Conservation (phyloP, 1,139 yeast species). For the Saccharomyces uvarum region DNA sequence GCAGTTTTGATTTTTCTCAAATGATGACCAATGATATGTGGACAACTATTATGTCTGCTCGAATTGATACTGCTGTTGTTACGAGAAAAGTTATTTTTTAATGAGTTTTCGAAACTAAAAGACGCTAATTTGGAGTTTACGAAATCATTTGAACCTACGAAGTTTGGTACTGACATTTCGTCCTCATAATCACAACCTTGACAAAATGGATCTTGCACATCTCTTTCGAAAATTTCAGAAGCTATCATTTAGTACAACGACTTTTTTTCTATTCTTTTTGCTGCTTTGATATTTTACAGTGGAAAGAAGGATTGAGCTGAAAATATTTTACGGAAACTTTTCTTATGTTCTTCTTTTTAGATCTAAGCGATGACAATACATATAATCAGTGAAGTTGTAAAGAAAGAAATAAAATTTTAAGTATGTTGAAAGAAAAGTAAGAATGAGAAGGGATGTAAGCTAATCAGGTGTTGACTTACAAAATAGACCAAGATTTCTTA, state of each 20-base stretch:
- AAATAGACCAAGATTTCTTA: background rate
- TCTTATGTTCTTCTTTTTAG: background rate
- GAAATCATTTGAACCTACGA: background rate
- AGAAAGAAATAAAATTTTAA: background rate
- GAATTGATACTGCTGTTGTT: background rate
- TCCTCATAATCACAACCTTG: conserved; percentile 19
- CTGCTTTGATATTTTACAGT: background rate
- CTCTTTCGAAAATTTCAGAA: conserved; percentile 17
- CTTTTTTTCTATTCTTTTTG: background rate
- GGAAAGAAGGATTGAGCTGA: background rate
- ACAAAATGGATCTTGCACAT: conserved; percentile 25
- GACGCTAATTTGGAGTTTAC: background rate
- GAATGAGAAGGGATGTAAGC: background rate
- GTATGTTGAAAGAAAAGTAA: background rate
- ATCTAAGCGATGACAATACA: background rate
- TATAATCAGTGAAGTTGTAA: background rate
- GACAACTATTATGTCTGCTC: background rate
- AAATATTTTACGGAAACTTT: background rate
- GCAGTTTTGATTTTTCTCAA: conserved; percentile 7
- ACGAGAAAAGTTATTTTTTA: background rate
- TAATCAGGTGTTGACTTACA: background rate
- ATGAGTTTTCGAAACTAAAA: background rate
- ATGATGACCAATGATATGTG: background rate
- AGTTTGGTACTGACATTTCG: conserved; percentile 1
- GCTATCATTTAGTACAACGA: background rate